Base-by-base conservation (phyloP, 2,329 filamentous ascomycete species). In the Clonostachys sp. region DNA sequence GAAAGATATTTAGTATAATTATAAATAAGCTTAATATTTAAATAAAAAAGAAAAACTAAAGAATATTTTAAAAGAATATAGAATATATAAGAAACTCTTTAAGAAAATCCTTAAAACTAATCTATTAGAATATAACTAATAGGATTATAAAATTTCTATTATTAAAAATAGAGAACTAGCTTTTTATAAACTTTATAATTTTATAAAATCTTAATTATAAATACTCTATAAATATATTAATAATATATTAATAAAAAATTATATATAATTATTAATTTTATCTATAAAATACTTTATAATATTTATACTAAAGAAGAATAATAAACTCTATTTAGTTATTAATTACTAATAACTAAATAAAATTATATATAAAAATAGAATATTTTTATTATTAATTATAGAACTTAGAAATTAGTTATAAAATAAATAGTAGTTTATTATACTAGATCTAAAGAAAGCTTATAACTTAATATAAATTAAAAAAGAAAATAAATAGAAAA, bases 391-490 rank as follows among this genome's bases (percentile, higher is more conserved):
- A 5, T 42, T 63, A 43, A 57, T 64, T 35, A 50, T 17, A 8
- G 49, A 64, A 46, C 47, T 56, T 34, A 49, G 53, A 18, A 48
- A 63, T 41, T 13, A 41, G 8, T 43, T 63, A 3, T 44, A 45
- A 34, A 45, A 46, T 12, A 52, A 45, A 16, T 45, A 49, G 12
- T 33, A 36, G 3, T 55, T 55, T 49, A 54, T 41, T 8, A 17
- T n/a, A 12, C 13, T 59, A 5, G 17, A 60, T 34, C 42, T 59
- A 13, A 52, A 54, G 33, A 34, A 40, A 48, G 46, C 40, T 5
- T 70, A 64, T 52, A 57, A 70, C 41, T 40, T 55, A 2, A 60
- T 70, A 2, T 33, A 52, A 10, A 67, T 70, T 17, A 53, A 50
- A 20, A 16, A 39, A 39, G 5, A 12, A 6, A 46, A 70, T 35